Percentiles rank a stretch among this genome's conserved stretches.
phyloP scores from a whole-genome alignment of 2,329 filamentous ascomycete genomes.

The Aspergillus uvarum region DNA sequence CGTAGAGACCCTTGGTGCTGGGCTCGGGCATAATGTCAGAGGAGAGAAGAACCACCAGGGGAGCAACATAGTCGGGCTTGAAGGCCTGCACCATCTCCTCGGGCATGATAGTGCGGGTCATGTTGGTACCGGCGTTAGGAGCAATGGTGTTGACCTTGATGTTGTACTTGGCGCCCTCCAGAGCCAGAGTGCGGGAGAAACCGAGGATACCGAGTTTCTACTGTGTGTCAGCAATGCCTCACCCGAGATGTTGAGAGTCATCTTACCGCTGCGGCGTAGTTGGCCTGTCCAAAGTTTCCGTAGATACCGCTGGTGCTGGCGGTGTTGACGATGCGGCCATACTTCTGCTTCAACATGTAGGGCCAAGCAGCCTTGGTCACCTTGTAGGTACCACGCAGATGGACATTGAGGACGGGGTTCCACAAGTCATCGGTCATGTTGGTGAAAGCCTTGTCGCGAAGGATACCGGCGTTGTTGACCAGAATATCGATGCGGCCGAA shows the following conservation, averaged over 20 bases:
- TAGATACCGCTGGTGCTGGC: constrained; percentile 97
- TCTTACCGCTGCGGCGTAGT: constrained; percentile 86
- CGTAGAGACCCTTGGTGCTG: constrained; percentile 83
- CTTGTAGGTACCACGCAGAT: constrained; percentile 93
- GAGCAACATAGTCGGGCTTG: constrained; percentile 98
- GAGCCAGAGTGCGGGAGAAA: constrained; percentile 86
- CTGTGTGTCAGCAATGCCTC: constrained; percentile 4
- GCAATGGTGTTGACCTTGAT: constrained; percentile 98
- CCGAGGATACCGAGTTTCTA: constrained; percentile 91
- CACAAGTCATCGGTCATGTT: constrained; percentile 97
- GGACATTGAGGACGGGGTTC: constrained; percentile 88
- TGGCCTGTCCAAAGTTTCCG: constrained; percentile 97
- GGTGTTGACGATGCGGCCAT: constrained; percentile 94
- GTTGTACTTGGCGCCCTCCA: constrained; percentile 95
- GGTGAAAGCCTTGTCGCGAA: constrained; percentile 94
- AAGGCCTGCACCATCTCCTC: constrained; percentile 98
- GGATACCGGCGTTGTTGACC: constrained; percentile 97
- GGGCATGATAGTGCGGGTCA: constrained; percentile 92
- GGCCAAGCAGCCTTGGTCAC: constrained; percentile 97
- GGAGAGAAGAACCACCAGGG: constrained; percentile 82
- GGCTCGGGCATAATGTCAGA: constrained; percentile 82
- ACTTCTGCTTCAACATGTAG: constrained; percentile 97
- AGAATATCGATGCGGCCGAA: constrained; percentile 93
- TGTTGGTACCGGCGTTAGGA: constrained; percentile 91
- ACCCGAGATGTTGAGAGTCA: constrained; percentile 11